These are phyloP conservation scores for Cystofilobasidium ferigula DNA, from an alignment of 768 basidiomycete genomes.

Conservation along the genomic window DNA sequence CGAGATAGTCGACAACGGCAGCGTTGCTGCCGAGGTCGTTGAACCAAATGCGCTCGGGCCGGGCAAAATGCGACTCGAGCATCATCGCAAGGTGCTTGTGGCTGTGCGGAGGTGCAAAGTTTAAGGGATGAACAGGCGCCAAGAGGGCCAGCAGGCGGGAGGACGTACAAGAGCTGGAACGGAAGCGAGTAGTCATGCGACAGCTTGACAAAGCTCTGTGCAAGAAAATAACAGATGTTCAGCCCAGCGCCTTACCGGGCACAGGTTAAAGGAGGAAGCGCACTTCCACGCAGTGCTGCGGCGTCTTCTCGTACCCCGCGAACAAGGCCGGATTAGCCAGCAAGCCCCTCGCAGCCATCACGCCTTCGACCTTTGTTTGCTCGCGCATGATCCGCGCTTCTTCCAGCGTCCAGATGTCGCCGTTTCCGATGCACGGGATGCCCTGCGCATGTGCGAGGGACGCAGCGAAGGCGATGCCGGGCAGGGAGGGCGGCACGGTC, in stretches of 20 bases:
- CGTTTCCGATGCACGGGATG: slow-evolving; percentile 44
- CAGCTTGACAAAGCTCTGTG: background rate
- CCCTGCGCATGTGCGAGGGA: slow-evolving; percentile 38
- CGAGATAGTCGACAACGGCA: slow-evolving; percentile 43
- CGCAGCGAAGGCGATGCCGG: slow-evolving; percentile 41
- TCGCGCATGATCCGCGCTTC: slow-evolving; percentile 39
- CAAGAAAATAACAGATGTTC: background rate
- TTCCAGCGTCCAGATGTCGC: slow-evolving; percentile 41
- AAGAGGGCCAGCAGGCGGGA: slow-evolving; percentile 17
- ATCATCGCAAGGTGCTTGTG: slow-evolving; percentile 44
- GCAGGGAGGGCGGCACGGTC: slow-evolving; percentile 30
- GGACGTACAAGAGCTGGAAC: background rate
- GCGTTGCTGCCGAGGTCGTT: slow-evolving; percentile 39
- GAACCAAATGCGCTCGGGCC: slow-evolving; percentile 39
- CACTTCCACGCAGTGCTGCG: slow-evolving; percentile 38
- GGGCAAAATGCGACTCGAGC: slow-evolving; percentile 38
- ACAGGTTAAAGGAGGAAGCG: background rate
- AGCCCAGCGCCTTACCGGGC: too few relatives aligned
- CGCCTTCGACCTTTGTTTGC: slow-evolving; percentile 40
- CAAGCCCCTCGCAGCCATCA: slow-evolving; percentile 45
- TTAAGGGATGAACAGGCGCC: slow-evolving; percentile 38
- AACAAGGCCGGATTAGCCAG: slow-evolving; percentile 43
- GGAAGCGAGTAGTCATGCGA: slow-evolving; percentile 2
- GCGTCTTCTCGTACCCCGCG: slow-evolving; percentile 40
- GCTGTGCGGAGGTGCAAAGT: slow-evolving; percentile 41